Conservation (phyloP, 2,329 filamentous ascomycete genomes). For the Fusarium sp. region DNA sequence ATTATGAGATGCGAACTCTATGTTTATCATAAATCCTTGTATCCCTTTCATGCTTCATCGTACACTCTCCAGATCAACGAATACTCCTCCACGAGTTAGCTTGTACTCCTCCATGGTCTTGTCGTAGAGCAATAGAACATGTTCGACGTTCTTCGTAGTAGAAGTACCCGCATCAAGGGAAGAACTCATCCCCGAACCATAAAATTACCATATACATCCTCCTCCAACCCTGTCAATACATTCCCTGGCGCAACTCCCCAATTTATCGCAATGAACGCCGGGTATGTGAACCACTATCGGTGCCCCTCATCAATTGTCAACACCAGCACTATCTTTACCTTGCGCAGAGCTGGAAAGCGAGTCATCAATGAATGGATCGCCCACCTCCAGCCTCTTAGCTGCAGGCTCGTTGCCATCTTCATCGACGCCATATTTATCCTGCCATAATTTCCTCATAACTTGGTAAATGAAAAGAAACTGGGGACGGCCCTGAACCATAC, state of each 20-base stretch:
- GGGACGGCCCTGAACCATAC: slow-evolving; percentile 92
- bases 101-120: neutral
- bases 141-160: slow-evolving; percentile 8
- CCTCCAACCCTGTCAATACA: slow-evolving; percentile 7
- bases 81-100: slow-evolving; percentile 21
- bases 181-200: slow-evolving; percentile 5
- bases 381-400: slow-evolving; percentile 66
- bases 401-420: slow-evolving; percentile 61
- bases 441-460: slow-evolving; percentile 81
- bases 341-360: slow-evolving; percentile 35
- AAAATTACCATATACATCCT: slow-evolving; percentile 27
- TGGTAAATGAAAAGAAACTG: slow-evolving; percentile 93
- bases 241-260: slow-evolving; percentile 17
- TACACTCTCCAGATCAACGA: slow-evolving; percentile 39
- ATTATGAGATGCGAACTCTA: slow-evolving; percentile 41
- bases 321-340: slow-evolving; percentile 9
- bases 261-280: slow-evolving; percentile 18
- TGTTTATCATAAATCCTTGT: slow-evolving; percentile 38
- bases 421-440: slow-evolving; percentile 69
- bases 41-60: slow-evolving; percentile 15
- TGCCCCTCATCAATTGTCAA: slow-evolving; percentile 22
- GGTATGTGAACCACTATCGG: neutral
- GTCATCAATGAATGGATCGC: slow-evolving; percentile 58
- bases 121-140: slow-evolving; percentile 6
- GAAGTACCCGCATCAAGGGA: slow-evolving; percentile 8